These are phyloP conservation scores for Lasiodiplodia sp. DNA, from an alignment of 2,329 filamentous ascomycete species.

Conservation along the genomic window DNA sequence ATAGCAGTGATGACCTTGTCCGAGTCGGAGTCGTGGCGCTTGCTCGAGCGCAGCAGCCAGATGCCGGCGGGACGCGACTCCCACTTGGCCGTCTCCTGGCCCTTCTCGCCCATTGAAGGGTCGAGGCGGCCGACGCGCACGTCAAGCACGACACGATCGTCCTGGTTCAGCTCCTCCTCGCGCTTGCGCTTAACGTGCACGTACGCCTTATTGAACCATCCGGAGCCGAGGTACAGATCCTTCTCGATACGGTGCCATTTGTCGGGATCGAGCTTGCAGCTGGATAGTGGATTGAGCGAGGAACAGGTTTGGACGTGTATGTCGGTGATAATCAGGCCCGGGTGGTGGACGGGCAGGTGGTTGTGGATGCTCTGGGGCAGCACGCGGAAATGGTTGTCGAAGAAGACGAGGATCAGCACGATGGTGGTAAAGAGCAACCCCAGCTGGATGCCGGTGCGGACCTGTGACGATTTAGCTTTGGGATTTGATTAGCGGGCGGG, in stretches of 20 bases:
- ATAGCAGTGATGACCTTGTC: slow-evolving; percentile 78
- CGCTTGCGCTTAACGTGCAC: slow-evolving; percentile 83
- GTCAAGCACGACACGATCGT: slow-evolving; percentile 82
- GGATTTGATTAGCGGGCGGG: slow-evolving; percentile 20
- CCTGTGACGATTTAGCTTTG: slow-evolving; percentile 39
- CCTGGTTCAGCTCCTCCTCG: slow-evolving; percentile 78
- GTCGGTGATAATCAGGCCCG: slow-evolving; percentile 85
- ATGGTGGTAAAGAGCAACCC: slow-evolving; percentile 67
- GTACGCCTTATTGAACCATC: slow-evolving; percentile 79
- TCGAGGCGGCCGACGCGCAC: slow-evolving; percentile 76
- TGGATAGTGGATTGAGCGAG: slow-evolving; percentile 74
- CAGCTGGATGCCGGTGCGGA: slow-evolving; percentile 76
- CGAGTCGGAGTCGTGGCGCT: slow-evolving; percentile 76
- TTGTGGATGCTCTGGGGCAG: slow-evolving; percentile 85
- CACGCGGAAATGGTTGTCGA: slow-evolving; percentile 88
- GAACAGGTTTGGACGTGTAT: slow-evolving; percentile 80
- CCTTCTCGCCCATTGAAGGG: slow-evolving; percentile 66
- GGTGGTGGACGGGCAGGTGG: slow-evolving; percentile 82
- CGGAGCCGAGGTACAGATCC: slow-evolving; percentile 80
- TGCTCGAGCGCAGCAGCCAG: slow-evolving; percentile 80
- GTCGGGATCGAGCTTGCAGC: slow-evolving; percentile 74
- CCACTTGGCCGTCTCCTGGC: slow-evolving; percentile 71
- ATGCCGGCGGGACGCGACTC: slow-evolving; percentile 78
- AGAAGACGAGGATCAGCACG: slow-evolving; percentile 76
- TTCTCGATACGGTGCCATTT: slow-evolving; percentile 88